A percentile compares a stretch with the other conserved stretches of the same genome.
Conservation (phyloP, 108 stramenopile species). For the Cyclostephanos tholiformis region DNA sequence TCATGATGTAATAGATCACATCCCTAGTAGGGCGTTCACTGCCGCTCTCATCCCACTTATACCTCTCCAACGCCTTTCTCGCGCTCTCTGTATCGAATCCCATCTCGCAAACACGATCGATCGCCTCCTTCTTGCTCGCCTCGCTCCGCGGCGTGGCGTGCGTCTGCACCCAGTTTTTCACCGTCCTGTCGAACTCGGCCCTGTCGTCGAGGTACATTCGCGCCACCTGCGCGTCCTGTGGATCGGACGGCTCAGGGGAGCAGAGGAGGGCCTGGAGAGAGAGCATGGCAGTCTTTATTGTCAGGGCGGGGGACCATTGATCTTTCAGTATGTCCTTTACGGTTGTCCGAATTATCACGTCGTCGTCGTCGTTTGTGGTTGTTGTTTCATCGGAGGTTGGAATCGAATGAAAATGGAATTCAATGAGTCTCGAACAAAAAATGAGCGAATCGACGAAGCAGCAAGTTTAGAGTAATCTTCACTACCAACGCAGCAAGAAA, state of each 20-base stretch:
- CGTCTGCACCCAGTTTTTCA: constrained; percentile 92
- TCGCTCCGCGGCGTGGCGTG: constrained; percentile 80
- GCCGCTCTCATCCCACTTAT: constrained; percentile 93
- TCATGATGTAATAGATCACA: constrained; percentile 17
- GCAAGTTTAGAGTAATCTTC: no score
- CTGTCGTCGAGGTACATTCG: constrained; percentile 87
- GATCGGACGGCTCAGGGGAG: constrained; percentile 91
- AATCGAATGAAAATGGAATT: no score
- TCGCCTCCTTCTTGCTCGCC: constrained; percentile 62
- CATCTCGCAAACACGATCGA: constrained; percentile 92
- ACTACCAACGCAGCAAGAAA: no score
- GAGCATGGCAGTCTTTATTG: constrained; percentile 94
- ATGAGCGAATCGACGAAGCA: no score
- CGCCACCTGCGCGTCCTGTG: constrained; percentile 96
- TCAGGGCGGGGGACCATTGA: constrained; percentile 97
- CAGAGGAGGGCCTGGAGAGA: constrained; percentile 92
- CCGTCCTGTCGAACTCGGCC: constrained; percentile 82
- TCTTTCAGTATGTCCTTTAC: constrained; percentile 95
- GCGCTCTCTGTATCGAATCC: constrained; percentile 91
- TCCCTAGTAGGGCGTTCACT: constrained; percentile 85
- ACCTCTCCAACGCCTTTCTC: constrained; percentile 79
- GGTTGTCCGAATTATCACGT: no score
- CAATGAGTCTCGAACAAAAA: no score
- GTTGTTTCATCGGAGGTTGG: no score
- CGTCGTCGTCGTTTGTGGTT: no score